phyloP scores from a whole-genome alignment of 2,329 filamentous ascomycete species.

The Colletotrichum siamense region DNA sequence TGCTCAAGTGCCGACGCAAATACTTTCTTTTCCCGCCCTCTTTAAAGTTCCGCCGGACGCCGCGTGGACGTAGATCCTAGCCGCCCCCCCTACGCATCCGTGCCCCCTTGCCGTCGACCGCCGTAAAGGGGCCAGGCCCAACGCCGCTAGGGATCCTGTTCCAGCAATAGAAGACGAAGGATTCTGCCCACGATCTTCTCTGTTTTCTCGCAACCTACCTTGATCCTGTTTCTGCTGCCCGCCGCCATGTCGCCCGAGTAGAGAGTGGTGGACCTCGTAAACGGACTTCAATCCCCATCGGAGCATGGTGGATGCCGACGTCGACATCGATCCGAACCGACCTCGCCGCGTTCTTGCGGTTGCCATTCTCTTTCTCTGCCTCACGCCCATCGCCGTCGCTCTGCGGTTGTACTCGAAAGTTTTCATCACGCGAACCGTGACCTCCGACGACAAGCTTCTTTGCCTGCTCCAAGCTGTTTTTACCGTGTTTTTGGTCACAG shows the following conservation, averaged over 20 bases:
- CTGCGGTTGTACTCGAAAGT: slow-evolving; percentile 33
- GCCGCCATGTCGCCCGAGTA: not conserved
- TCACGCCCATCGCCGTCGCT: slow-evolving; percentile 32
- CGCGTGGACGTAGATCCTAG: not conserved
- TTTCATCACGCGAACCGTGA: slow-evolving; percentile 33
- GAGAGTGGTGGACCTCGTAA: not conserved
- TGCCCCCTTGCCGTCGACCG: not conserved
- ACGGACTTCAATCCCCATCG: not conserved
- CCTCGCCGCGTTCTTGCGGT: slow-evolving; percentile 25
- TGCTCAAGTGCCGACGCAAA: not conserved
- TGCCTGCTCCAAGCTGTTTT: slow-evolving; percentile 30
- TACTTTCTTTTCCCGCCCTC: not conserved
- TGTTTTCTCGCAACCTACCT: not conserved
- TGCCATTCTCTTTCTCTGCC: slow-evolving; percentile 32
- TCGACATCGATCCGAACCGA: not conserved
- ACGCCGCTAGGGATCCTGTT: not conserved
- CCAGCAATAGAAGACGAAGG: not conserved
- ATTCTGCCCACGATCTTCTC: not conserved
- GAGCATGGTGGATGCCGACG: slow-evolving; percentile 9
- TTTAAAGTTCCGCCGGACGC: not conserved
- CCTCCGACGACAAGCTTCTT: slow-evolving; percentile 34
- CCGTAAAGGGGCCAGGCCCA: not conserved
- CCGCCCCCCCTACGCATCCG: not conserved
- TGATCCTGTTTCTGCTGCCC: not conserved
- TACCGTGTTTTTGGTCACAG: slow-evolving; percentile 20